phyloP scores from a whole-genome alignment of 2,329 filamentous ascomycete genomes.

The Apiospora kogelbergensis region DNA sequence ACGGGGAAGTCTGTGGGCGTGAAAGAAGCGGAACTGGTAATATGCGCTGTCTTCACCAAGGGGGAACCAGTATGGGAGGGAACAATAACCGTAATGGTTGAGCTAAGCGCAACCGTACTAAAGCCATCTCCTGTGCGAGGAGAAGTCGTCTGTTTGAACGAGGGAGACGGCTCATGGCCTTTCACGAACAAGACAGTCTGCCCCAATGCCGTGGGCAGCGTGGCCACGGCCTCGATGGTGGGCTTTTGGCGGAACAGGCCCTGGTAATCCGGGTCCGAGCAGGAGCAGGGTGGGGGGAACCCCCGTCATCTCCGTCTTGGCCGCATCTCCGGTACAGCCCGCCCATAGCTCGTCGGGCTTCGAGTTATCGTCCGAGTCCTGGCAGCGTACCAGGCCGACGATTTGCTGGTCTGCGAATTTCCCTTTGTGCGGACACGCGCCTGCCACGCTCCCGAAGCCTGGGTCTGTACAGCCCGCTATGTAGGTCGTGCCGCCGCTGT shows the following conservation, averaged over 20 bases:
- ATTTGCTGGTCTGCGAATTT: constrained; percentile 16
- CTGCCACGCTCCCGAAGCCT: constrained; percentile 10
- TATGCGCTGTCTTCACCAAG: neutral
- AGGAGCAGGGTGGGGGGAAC: constrained; percentile 15
- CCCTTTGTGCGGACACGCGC: constrained; percentile 19
- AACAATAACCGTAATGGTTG: neutral
- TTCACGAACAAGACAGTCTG: neutral
- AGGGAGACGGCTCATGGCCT: neutral
- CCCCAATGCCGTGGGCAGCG: constrained; percentile 2
- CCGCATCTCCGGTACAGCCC: constrained; percentile 15
- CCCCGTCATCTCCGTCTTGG: constrained; percentile 13
- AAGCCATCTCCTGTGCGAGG: neutral
- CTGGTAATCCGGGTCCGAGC: constrained; percentile 13
- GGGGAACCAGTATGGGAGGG: neutral
- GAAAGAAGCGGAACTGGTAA: neutral
- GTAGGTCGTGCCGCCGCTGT: constrained; percentile 17
- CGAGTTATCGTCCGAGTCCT: neutral
- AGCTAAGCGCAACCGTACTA: neutral
- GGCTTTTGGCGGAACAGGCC: constrained; percentile 7
- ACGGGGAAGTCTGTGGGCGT: neutral
- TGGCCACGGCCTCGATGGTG: constrained; percentile 6
- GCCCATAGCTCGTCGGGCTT: constrained; percentile 15
- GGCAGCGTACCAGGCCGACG: constrained; percentile 18
- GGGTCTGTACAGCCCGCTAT: constrained; percentile 24
- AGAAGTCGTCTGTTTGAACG: neutral